phyloP scores from a whole-genome alignment of 2,329 filamentous ascomycete species.

The Hansfordia pulvinata region DNA sequence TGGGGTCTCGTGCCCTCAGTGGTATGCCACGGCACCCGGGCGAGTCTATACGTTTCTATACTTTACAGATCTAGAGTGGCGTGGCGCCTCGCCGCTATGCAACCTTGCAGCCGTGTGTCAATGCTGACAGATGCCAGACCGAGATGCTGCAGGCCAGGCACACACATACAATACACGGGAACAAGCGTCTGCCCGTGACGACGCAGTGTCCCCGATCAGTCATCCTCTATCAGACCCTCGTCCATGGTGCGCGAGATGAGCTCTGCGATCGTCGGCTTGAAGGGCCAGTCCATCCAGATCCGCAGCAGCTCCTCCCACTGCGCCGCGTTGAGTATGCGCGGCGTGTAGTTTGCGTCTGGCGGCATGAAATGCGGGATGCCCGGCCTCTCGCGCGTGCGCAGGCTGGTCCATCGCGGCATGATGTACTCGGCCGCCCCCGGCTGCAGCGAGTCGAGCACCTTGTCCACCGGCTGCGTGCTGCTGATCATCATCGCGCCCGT shows the following conservation, averaged over 20 bases:
- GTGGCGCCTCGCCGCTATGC: too few relatives aligned
- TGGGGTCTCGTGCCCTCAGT: too few relatives aligned
- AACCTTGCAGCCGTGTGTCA: too few relatives aligned
- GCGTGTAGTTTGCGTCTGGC: conserved; percentile 25
- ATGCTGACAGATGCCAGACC: too few relatives aligned
- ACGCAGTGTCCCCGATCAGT: background rate
- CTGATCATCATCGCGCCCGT: conserved; percentile 24
- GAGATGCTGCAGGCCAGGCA: too few relatives aligned
- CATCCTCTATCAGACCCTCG: background rate
- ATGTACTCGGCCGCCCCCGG: conserved; percentile 45
- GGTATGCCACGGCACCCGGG: too few relatives aligned
- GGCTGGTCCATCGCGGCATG: conserved; percentile 29
- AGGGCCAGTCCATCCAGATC: conserved; percentile 54
- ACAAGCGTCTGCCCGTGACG: too few relatives aligned
- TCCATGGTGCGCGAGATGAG: conserved; percentile 24
- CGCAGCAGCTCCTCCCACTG: conserved; percentile 46
- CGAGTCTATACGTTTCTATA: too few relatives aligned
- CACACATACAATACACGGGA: too few relatives aligned
- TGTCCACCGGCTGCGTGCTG: conserved; percentile 20
- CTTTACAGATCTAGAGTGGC: too few relatives aligned
- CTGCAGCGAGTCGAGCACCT: conserved; percentile 37
- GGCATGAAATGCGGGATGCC: conserved; percentile 23
- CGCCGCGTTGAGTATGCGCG: conserved; percentile 32
- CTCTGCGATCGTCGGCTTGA: conserved; percentile 34
- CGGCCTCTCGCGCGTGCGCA: conserved; percentile 31